A percentile compares a stretch with the other conserved stretches of the same genome.
phyloP scores from a whole-genome alignment of 345 rosid genomes.

The Linum lewisii region DNA sequence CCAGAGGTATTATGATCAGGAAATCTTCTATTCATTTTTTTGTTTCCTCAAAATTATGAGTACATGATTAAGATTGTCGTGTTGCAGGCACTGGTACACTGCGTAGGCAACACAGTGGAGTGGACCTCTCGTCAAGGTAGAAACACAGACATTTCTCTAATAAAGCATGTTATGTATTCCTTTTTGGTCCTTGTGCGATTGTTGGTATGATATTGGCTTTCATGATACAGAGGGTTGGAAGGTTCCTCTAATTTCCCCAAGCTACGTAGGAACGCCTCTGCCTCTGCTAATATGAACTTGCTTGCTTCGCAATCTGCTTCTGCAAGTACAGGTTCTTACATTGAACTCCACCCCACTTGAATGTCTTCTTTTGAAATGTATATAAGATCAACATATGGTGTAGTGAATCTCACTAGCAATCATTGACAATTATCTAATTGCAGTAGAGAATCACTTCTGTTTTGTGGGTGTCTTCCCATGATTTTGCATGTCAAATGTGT shows the following conservation, averaged over 20 bases:
- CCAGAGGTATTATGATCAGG: constrained; percentile 34
- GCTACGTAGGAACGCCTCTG: constrained; percentile 70
- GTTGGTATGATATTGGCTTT: not conserved
- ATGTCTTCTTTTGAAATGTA: too few species aligned
- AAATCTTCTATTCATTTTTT: not conserved
- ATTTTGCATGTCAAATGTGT: too few species aligned
- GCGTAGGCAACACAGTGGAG: constrained; percentile 65
- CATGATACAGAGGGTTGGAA: constrained; percentile 35
- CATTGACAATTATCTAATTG: too few species aligned
- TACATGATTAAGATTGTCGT: not conserved
- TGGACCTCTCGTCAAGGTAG: constrained; percentile 52
- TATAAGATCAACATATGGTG: too few species aligned
- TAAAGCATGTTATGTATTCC: not conserved
- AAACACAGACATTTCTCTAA: constrained; percentile 5
- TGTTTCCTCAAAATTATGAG: not conserved
- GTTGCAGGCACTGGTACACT: constrained; percentile 34
- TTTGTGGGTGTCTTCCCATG: too few species aligned
- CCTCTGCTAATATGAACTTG: constrained; percentile 50
- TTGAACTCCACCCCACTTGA: too few species aligned
- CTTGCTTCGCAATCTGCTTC: constrained; percentile 28
- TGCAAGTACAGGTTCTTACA: constrained; percentile 40
- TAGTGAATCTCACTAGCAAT: too few species aligned
- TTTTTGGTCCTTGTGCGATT: not conserved
- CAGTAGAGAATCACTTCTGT: too few species aligned
- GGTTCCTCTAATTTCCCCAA: constrained; percentile 31